phyloP scores from a whole-genome alignment of 2,329 filamentous ascomycete genomes.

The Claviceps quebecensis region DNA sequence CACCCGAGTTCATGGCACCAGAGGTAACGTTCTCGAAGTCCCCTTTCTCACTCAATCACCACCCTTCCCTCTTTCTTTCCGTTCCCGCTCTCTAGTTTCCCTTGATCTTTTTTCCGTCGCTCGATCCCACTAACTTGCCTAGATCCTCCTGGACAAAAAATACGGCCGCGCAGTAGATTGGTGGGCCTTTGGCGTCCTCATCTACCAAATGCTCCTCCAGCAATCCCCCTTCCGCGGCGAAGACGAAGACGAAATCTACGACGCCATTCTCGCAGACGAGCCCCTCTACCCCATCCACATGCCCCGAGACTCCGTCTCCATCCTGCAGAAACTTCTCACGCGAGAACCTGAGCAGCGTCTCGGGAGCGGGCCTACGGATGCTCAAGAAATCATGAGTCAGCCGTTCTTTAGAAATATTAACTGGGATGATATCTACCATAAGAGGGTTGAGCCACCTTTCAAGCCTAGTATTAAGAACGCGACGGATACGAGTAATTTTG shows the following conservation, averaged over 20 bases:
- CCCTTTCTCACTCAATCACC: background rate
- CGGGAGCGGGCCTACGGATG: slow-evolving; percentile 89
- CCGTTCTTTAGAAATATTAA: slow-evolving; percentile 96
- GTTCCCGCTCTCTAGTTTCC: background rate
- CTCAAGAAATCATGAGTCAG: slow-evolving; percentile 97
- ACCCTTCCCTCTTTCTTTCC: background rate
- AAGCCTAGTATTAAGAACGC: slow-evolving; percentile 77
- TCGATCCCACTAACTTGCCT: background rate
- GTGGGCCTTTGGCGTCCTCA: slow-evolving; percentile 98
- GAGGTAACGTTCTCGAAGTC: slow-evolving; percentile 47
- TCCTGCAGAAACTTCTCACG: slow-evolving; percentile 91
- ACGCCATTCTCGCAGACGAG: slow-evolving; percentile 93
- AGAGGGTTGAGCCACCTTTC: slow-evolving; percentile 80
- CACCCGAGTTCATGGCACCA: slow-evolving; percentile 98
- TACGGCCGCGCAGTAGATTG: slow-evolving; percentile 95
- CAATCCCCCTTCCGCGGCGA: slow-evolving; percentile 98
- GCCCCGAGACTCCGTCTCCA: slow-evolving; percentile 94
- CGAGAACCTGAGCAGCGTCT: slow-evolving; percentile 87
- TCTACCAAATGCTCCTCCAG: slow-evolving; percentile 98
- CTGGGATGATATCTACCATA: slow-evolving; percentile 98
- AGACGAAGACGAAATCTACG: slow-evolving; percentile 98
- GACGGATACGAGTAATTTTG: slow-evolving; percentile 99
- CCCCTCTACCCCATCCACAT: slow-evolving; percentile 97
- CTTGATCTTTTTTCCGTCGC: background rate
- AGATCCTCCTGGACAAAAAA: slow-evolving; percentile 97